These are phyloP conservation scores for Spergularia marina DNA, from an alignment of 148 eudicot species.

Conservation along the genomic window DNA sequence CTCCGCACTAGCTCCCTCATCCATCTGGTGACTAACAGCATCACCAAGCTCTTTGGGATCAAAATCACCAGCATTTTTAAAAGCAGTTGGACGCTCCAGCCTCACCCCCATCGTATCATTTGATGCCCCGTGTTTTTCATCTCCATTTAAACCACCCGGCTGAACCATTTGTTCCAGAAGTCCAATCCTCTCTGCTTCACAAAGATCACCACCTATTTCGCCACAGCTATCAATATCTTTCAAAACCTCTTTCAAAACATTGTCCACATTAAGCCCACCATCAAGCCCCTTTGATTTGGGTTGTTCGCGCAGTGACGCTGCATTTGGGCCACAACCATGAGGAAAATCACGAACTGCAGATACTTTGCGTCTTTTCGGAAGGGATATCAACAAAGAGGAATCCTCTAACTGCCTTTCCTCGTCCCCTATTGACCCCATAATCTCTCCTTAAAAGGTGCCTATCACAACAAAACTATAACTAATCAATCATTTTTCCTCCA, in stretches of 20 bases:
- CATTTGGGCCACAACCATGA: constrained; percentile 64
- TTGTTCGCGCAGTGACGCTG: constrained; percentile 2
- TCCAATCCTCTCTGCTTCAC: constrained; percentile 24
- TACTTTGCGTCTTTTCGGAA: constrained; percentile 47
- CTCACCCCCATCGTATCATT: constrained; percentile 3
- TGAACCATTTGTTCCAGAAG: constrained; percentile 27
- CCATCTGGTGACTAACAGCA: constrained; percentile 13
- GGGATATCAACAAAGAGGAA: constrained; percentile 16
- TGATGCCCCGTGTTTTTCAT: neutral
- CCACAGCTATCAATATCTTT: constrained; percentile 9
- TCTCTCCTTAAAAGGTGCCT: constrained; percentile 17
- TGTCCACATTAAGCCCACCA: constrained; percentile 6
- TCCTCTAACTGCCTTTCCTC: constrained; percentile 34
- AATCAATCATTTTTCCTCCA: no score
- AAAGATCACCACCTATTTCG: constrained; percentile 13
- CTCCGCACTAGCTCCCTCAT: constrained; percentile 18
- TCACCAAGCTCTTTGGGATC: constrained; percentile 7
- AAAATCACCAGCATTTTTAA: neutral
- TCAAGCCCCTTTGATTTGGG: constrained; percentile 14
- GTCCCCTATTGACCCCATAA: constrained; percentile 36
- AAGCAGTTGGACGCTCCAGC: neutral
- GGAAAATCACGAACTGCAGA: constrained; percentile 71
- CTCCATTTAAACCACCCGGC: neutral
- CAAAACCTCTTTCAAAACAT: neutral
- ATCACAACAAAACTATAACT: constrained; percentile 1